These are phyloP conservation scores for Albugo candida DNA, from an alignment of 352 stramenopile species.

Conservation along the genomic window DNA sequence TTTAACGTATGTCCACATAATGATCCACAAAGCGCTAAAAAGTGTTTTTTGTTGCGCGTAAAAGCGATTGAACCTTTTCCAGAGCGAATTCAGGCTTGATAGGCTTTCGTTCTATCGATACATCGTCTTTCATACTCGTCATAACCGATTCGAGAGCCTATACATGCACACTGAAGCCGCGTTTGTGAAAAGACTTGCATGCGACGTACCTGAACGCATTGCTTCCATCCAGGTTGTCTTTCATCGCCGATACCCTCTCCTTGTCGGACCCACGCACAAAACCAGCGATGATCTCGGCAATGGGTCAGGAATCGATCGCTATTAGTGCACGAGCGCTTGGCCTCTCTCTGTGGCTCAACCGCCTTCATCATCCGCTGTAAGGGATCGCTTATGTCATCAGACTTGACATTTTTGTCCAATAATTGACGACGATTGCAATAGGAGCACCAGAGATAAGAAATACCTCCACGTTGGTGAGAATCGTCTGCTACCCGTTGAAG, in stretches of 20 bases:
- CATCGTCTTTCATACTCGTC: too few relatives aligned
- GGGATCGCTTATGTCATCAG: not conserved
- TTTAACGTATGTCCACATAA: too few relatives aligned
- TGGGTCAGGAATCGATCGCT: conserved; percentile 5
- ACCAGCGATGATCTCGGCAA: conserved; percentile 24
- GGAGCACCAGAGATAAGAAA: conserved; percentile 12
- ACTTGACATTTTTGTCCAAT: not conserved
- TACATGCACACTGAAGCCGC: too few relatives aligned
- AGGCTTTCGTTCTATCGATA: too few relatives aligned
- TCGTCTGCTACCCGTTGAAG: conserved; percentile 6
- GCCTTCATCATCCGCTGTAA: not conserved
- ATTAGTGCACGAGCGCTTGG: not conserved
- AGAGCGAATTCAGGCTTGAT: too few relatives aligned
- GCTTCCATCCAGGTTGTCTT: conserved; percentile 16
- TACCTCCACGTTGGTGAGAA: not conserved
- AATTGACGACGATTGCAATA: conserved; percentile 27
- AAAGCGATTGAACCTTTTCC: too few relatives aligned
- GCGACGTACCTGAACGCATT: conserved; percentile 17
- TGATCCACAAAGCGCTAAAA: too few relatives aligned
- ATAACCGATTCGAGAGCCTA: too few relatives aligned
- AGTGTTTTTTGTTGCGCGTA: too few relatives aligned
- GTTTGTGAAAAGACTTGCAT: too few relatives aligned
- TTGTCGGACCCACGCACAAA: conserved; percentile 34
- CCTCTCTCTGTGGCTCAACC: conserved; percentile 16
- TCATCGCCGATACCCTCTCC: conserved; percentile 9